A percentile compares a stretch with the other conserved stretches of the same genome.
Evolutionary conservation across 495 filamentous ascomycete species (phyloP).

Genomic region (Tuber borchii): DNA sequence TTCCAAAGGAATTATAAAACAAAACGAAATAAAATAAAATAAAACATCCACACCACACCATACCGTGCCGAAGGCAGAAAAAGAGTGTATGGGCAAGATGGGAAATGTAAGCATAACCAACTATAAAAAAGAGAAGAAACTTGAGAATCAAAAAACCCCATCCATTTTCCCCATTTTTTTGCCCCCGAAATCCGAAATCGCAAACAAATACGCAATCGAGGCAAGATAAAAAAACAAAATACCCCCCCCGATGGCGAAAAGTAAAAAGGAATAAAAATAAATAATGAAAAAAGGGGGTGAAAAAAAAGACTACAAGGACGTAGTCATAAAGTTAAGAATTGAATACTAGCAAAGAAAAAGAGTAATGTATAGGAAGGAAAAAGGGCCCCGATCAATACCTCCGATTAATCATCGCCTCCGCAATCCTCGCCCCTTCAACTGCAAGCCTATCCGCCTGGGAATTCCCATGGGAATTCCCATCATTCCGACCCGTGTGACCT

Average conservation of each 20-base stretch:
- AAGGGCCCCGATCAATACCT: not conserved
- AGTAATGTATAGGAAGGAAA: not conserved
- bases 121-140: not conserved
- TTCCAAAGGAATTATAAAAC: not conserved
- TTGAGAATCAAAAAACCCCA: not conserved
- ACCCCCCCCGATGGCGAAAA: conserved; percentile 10
- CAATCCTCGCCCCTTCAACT: conserved; percentile 50
- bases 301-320: not conserved
- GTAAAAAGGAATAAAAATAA: conserved; percentile 21
- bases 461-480: conserved; percentile 39
- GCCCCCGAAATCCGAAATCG: not conserved
- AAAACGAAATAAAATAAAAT: not conserved
- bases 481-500: conserved; percentile 43
- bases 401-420: conserved; percentile 18
- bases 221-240: conserved; percentile 13
- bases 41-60: not conserved
- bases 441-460: conserved; percentile 63
- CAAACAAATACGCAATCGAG: not conserved
- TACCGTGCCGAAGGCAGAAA: not conserved
- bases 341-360: not conserved
- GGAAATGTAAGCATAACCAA: not conserved
- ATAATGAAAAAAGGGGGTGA: conserved; percentile 8
- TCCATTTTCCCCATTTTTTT: not conserved
- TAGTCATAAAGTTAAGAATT: not conserved
- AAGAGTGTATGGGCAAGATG: not conserved